Evolutionary conservation across 2,329 filamentous ascomycete species (phyloP), one percentile per base, ranked within the genome.

Genomic region (Esteya vermicola): DNA sequence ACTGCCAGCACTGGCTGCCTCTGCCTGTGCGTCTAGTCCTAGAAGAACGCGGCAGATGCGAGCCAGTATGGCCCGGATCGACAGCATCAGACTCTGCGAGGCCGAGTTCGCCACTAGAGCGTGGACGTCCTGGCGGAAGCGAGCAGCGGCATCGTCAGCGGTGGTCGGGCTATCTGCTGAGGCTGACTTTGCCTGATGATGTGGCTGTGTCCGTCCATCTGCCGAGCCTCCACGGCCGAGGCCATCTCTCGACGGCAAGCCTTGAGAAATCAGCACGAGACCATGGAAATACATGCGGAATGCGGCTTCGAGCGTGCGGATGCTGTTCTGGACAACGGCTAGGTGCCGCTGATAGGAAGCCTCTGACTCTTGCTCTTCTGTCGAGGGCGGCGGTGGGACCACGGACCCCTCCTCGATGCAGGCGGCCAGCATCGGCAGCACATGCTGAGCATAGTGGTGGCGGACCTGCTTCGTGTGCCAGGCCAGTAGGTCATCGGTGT

Each of bases 31-130:
- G 25, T 41, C 37, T 6, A 63, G 51, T 3, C 60, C 60, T 12
- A 77, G 63, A 49, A 78, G 55, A 48, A 55, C 57, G 37, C 60
- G 63, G 42, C 73, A 63, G n/a, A 73, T 61, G 38, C 65, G 61
- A 12, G 61, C 61, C 34, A 84, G 51, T 28, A 79, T 68, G 32
- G 57, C 60, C 32, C 64, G 65, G 20, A 84, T 54, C 2, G 75
- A 70, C 36, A 59, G 58, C 27, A 67, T 62, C 36, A 81, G 60
- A 4, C 65, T 60, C 28, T 60, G 60, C 3, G 68, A 70, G 43
- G 75, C 64, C 9, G 76, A 77, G 52, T 80, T 79, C 33, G 72
- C 69, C 45, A 83, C 68, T 19, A 81, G 63, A 19, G 77, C 74
- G 50, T 80, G 69, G 10, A 83, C 55, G 46, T 83, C 77, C 36